A percentile compares a stretch with the other conserved stretches of the same genome.
Conservation (phyloP, 1,284 basidiomycete genomes). For the Gymnopus androsaceus region DNA sequence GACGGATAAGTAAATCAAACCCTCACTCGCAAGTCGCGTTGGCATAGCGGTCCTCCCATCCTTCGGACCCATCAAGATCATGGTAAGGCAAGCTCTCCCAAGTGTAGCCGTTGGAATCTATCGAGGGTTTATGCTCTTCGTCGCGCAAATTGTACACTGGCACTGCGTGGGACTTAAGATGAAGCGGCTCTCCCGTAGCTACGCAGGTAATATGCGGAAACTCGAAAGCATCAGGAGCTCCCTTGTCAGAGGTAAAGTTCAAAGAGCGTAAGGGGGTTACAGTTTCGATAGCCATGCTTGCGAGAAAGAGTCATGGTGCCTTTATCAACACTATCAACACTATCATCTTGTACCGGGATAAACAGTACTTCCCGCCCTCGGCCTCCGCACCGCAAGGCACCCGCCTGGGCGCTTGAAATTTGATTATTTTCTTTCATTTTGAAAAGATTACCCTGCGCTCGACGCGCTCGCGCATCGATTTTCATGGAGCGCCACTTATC, state of each 20-base stretch:
- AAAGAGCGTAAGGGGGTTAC: neutral
- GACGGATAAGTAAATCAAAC: neutral
- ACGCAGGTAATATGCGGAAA: slow-evolving; percentile 15
- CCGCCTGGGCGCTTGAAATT: too few species aligned
- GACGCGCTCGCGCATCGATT: too few species aligned
- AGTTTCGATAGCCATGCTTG: neutral
- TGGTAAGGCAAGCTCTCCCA: slow-evolving; percentile 12
- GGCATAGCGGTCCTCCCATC: slow-evolving; percentile 16
- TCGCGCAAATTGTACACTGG: slow-evolving; percentile 13
- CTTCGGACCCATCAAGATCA: slow-evolving; percentile 12
- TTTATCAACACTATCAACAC: neutral
- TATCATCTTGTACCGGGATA: neutral
- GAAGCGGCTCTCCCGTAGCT: slow-evolving; percentile 10
- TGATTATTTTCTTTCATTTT: too few species aligned
- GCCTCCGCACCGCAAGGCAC: slow-evolving; percentile 1
- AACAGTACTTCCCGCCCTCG: neutral
- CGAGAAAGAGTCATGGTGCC: neutral
- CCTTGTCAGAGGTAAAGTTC: slow-evolving; percentile 6
- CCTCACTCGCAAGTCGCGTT: slow-evolving; percentile 13
- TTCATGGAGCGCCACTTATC: too few species aligned
- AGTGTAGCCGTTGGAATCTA: slow-evolving; percentile 14
- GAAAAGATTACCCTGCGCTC: too few species aligned
- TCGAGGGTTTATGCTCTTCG: neutral
- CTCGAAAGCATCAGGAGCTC: slow-evolving; percentile 12
- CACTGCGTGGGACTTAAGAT: slow-evolving; percentile 10